Evolutionary conservation across 2,329 filamentous ascomycete genomes (phyloP), one percentile per base, ranked within the genome.

Genomic region (Elsinoe perseae): DNA sequence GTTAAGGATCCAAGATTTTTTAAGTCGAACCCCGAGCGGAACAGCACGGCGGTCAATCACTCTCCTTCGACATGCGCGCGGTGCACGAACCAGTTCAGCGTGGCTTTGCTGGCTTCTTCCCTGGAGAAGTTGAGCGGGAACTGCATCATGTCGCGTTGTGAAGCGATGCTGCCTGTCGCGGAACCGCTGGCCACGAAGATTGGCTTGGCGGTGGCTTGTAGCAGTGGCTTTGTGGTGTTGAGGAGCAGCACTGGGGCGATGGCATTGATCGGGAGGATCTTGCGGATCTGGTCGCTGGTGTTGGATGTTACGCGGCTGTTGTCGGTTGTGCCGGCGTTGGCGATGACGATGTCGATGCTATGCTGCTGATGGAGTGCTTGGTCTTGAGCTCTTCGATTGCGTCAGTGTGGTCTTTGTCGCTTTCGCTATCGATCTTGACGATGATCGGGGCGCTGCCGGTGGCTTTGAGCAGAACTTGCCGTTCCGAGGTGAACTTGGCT

Each of bases 31-130:
- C 70, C 71, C 0, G 71, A 70, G 54, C 58, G 68, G 60, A 57
- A 67, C 58, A 5, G 62, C 56, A 36, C 70, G 12, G 60, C 50
- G 21, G 50, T 53, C 18, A 64, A 42, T 43, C 48, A 43, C 18
- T 54, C 36, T 28, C 70, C 61, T 58, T 74, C 72, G 43, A 69
- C 66, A 62, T 72, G 64, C 7, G 72, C 58, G 56, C 72, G 72
- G 21, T 64, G 60, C 4, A 67, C 63, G 50, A 72, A 62, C 53
- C 61, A 73, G 57, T 74, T 72, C 30, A 69, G 61, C 61, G 62
- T 67, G 1, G 69, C 64, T 62, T 80, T 80, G 53, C 69, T 70
- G 1, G 73, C 62, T 0, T 72, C 77, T 58, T 81, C 79, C 0
- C 69, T 68, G 0, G 70, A 66, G 12, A 63, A 66, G 0, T 70